Conservation (phyloP, 148 eudicot species). For the Fagopyrum esculentum region DNA sequence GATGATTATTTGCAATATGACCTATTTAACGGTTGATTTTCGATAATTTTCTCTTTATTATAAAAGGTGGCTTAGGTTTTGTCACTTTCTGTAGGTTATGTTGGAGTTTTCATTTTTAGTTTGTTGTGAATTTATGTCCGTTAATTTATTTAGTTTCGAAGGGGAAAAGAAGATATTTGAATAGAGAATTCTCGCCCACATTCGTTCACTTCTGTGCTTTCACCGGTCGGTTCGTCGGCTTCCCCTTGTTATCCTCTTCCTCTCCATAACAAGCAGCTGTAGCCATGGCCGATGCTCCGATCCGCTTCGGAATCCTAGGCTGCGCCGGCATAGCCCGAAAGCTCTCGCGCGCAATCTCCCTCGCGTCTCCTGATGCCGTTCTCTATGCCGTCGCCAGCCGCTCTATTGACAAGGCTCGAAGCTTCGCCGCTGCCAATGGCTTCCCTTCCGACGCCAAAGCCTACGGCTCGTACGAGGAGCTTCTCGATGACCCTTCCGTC, state of each 20-base stretch:
- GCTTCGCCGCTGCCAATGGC: constrained; percentile 37
- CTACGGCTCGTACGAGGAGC: constrained; percentile 57
- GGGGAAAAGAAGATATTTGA: no score
- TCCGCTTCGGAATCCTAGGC: constrained; percentile 61
- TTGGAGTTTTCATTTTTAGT: no score
- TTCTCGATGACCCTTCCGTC: constrained; percentile 57
- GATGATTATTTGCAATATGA: no score
- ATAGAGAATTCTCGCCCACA: no score
- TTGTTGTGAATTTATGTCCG: no score
- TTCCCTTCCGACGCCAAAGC: constrained; percentile 39
- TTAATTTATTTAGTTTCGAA: no score
- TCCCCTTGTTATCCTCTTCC: not conserved
- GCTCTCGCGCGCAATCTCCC: constrained; percentile 47
- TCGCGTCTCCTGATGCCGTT: constrained; percentile 40
- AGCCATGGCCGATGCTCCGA: constrained; percentile 26
- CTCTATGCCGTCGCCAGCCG: constrained; percentile 65
- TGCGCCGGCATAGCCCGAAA: constrained; percentile 76
- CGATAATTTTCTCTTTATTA: no score
- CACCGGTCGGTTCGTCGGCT: not conserved
- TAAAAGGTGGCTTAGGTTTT: no score
- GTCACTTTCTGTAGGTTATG: no score
- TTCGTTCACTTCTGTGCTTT: not conserved
- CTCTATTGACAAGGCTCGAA: constrained; percentile 44
- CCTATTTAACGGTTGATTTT: no score
- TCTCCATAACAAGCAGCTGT: not conserved